A percentile compares a stretch with the other conserved stretches of the same genome.
These are phyloP conservation scores for Ormosia semicastrata DNA, from an alignment of 306 rosid species.

Conservation along the genomic window DNA sequence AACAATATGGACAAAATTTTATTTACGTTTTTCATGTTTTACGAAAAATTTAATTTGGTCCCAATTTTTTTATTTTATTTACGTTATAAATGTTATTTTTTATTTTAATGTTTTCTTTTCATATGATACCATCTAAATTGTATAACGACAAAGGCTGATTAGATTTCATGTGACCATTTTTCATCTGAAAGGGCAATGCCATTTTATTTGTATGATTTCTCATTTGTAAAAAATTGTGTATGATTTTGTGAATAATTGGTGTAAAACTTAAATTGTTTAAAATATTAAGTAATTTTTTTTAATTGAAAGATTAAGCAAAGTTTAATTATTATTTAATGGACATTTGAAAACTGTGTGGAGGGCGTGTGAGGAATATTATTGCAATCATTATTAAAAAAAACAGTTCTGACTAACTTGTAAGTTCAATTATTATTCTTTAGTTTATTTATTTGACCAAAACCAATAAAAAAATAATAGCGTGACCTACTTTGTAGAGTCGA, in stretches of 20 bases:
- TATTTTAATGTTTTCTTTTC: too few relatives aligned
- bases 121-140: too few relatives aligned
- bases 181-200: too few relatives aligned
- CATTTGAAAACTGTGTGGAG: not conserved
- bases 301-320: not conserved
- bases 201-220: not conserved
- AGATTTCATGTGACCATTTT: too few relatives aligned
- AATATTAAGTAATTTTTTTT: not conserved
- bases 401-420: not conserved
- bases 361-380: not conserved
- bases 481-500: constrained; percentile 21
- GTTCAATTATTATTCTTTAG: not conserved
- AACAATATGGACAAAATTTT: too few relatives aligned
- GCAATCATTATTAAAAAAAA: not conserved
- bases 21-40: too few relatives aligned
- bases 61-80: too few relatives aligned
- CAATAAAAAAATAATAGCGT: not conserved
- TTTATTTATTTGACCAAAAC: not conserved
- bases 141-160: too few relatives aligned
- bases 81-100: too few relatives aligned
- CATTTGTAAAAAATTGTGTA: too few relatives aligned
- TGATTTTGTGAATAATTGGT: not conserved
- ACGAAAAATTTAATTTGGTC: too few relatives aligned
- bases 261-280: not conserved
- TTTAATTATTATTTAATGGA: not conserved